Conservation (phyloP, 768 basidiomycete genomes). For the Trametes coccinea region DNA sequence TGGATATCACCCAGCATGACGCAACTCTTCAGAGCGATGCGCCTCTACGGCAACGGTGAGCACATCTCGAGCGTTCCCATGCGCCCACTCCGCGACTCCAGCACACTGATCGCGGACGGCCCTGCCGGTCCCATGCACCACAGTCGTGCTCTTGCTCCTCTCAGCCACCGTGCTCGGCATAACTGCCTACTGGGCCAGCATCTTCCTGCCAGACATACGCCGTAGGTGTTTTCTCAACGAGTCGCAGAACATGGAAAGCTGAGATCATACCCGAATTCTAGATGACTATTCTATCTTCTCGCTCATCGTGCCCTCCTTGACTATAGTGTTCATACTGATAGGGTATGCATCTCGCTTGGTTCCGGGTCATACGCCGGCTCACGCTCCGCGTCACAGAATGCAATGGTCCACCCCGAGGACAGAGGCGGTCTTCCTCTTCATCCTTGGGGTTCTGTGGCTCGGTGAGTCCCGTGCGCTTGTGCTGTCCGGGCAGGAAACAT, state of each 20-base stretch:
- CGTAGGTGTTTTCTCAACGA: conserved; percentile 42
- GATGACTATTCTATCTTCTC: conserved; percentile 74
- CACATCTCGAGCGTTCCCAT: background rate
- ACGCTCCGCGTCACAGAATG: conserved; percentile 40
- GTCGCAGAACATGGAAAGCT: background rate
- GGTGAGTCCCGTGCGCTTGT: conserved; percentile 37
- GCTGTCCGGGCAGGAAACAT: background rate
- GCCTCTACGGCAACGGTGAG: conserved; percentile 33
- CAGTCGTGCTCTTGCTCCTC: conserved; percentile 42
- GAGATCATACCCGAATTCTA: conserved; percentile 29
- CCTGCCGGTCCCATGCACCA: background rate
- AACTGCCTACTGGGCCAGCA: conserved; percentile 61
- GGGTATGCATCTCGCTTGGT: conserved; percentile 50
- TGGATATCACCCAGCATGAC: conserved; percentile 31
- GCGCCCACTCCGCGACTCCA: background rate
- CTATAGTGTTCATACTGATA: conserved; percentile 53
- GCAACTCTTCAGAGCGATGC: conserved; percentile 36
- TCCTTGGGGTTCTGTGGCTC: conserved; percentile 68
- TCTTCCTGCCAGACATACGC: conserved; percentile 66
- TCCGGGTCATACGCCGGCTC: background rate
- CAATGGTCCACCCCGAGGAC: conserved; percentile 70
- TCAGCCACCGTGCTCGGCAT: conserved; percentile 64
- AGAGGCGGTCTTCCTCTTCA: conserved; percentile 55
- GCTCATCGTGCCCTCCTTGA: conserved; percentile 62
- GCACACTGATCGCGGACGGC: background rate